Evolutionary conservation across 768 basidiomycete genomes (phyloP), one percentile per base, ranked within the genome.

Genomic region (Trametes cinnabarina): DNA sequence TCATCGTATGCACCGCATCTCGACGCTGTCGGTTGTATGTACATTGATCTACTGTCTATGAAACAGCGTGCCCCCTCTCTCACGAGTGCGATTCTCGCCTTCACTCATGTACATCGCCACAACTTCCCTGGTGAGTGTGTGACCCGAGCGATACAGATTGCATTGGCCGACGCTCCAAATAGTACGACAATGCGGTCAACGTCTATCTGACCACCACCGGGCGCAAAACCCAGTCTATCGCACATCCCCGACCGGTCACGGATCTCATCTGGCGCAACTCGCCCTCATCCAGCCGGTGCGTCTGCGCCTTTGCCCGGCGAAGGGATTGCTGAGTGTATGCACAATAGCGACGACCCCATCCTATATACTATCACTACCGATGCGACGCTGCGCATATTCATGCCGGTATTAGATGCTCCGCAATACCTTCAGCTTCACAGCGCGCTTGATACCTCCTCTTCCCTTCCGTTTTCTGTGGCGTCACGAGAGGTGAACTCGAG

Each of bases 371-470:
- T 91, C 58, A 92, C 94, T 14, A 82, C 84, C 23, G 90, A 94
- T 65, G 83, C 90, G 0, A 88, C 87, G 4, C 70, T 96, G 34
- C 85, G 94, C 22, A 84, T 97, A 66, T 95, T 92, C 71, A 75
- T 90, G 32, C 92, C 94, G 5, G 91, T 97, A 12, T 74, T 97
- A 43, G 94, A 97, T 69, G 84, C 86, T 15, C 92, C 93, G 12
- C 84, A 86, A 61, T 82, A 84, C 68, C 78, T 97, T 39, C 94
- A 96, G 70, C 80, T 97, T 4, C 92, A 94, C 67, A 83, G 87
- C 7, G 80, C 89, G 2, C 69, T 95, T 46, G 91, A 94, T 67
- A 70, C 85, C 8, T 84, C 79, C 63, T 83, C 85, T n/a, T 82
- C 88, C 34, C 65, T 84, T 71, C 81, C 54, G 71, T 76, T 34